Evolutionary conservation across 352 stramenopile species (phyloP).

Genomic region (Phytophthora chlamydospora): DNA sequence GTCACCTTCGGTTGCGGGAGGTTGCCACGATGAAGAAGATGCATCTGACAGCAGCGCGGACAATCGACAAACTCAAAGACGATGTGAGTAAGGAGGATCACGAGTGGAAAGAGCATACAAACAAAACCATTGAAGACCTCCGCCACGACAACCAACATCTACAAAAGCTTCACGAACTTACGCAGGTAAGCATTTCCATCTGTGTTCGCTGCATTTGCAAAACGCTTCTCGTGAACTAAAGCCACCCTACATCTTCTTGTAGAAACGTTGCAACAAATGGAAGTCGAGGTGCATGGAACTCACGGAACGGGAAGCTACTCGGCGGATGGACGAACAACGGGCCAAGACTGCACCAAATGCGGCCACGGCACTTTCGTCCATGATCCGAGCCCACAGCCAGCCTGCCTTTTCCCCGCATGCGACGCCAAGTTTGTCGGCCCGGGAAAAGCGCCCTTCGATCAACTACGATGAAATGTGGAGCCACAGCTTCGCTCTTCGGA

Average conservation of each 20-base stretch:
- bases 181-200: conserved; percentile 36
- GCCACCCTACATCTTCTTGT: background rate
- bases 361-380: conserved; percentile 31
- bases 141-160: conserved; percentile 69
- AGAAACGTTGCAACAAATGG: conserved; percentile 81
- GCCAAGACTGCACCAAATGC: conserved; percentile 39
- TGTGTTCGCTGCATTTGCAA: too few relatives aligned
- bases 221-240: background rate
- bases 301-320: conserved; percentile 45
- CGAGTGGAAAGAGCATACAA: conserved; percentile 57
- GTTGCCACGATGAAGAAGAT: conserved; percentile 69
- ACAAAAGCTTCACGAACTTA: conserved; percentile 54
- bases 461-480: conserved; percentile 80
- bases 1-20: conserved; percentile 62
- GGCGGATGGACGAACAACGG: conserved; percentile 49
- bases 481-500: conserved; percentile 39
- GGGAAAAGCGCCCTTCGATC: conserved; percentile 14
- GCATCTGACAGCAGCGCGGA: conserved; percentile 55
- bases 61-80: conserved; percentile 70
- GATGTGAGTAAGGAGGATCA: conserved; percentile 56
- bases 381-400: conserved; percentile 48
- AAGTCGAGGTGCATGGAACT: conserved; percentile 64
- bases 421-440: conserved; percentile 24
- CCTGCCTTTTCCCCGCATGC: conserved; percentile 24
- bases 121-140: conserved; percentile 61